Base-by-base conservation (phyloP, 2,329 filamentous ascomycete species). In the Aspergillus sp. region DNA sequence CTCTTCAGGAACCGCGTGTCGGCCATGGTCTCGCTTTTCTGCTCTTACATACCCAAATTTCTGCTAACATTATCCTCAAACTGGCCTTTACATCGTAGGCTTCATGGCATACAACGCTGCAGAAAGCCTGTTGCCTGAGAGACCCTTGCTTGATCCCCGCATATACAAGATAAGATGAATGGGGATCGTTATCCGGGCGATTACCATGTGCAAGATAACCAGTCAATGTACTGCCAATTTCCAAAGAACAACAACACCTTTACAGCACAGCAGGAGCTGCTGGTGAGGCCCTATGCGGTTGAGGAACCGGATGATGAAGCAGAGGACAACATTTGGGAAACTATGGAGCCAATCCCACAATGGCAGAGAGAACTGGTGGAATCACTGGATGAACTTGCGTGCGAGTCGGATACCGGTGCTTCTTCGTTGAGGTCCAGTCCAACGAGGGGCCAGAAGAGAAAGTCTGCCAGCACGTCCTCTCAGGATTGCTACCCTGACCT, bases 211-310 rank as follows among this genome's bases (percentile, higher is more conserved):
- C 37, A 12, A 19, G 10, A 19, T 19, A 19, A 13, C 9, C n/a
- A 17, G 1, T 19, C 17, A 22, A 12, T 10, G 7, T 6, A 12
- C 17, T 39, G 17, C 17, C 15, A 22, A 12, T 39, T 10, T 22
- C 17, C 17, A 7, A 19, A 39, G 10, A 19, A 39, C 10, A 15
- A 39, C 7, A 15, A 39, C 7, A 39, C 37, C 10, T 19, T 19
- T 15, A 13, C 17, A 20, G 10, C 15, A 4, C 9, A 12, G 9
- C 37, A 25, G 54, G 63, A 45, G 51, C 59, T 10, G 59, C 57
- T 67, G 3, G 54, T 72, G 17, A 60, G 54, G 17, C 71, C 71
- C 13, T 72, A 72, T 52, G 64, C 56, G 22, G 60, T 69, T n/a
- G 66, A 68, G 49, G 66, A 69, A 43, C 61, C 65, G 6, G 60